Evolutionary conservation across 164 flowering plant genomes (phyloP).

Genomic region (Vitis rupestris): DNA sequence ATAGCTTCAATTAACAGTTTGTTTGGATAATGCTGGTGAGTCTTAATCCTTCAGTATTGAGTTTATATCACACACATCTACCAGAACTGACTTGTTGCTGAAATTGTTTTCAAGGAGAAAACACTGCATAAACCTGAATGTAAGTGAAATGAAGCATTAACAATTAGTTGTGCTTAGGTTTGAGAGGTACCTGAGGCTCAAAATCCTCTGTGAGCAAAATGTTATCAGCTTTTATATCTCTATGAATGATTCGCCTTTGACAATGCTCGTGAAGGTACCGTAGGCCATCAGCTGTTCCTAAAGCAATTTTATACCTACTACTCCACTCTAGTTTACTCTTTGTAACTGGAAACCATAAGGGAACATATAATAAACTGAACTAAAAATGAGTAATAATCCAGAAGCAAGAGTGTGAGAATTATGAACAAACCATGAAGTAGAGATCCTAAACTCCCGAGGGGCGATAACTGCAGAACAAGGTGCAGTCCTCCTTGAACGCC

Average conservation of each 20-base stretch:
- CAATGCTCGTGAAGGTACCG: constrained; percentile 41
- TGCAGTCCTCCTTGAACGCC: constrained; percentile 53
- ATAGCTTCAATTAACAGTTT: too few species aligned
- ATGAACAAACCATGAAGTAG: constrained; percentile 42
- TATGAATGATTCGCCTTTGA: constrained; percentile 39
- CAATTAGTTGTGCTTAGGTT: neutral
- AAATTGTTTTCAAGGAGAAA: too few species aligned
- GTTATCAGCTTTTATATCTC: constrained; percentile 39
- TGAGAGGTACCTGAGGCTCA: constrained; percentile 29
- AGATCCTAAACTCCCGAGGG: constrained; percentile 51
- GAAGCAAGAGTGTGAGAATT: neutral
- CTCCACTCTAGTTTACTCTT: constrained; percentile 41
- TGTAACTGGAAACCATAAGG: constrained; percentile 26
- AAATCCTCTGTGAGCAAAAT: constrained; percentile 35
- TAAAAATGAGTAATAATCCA: neutral
- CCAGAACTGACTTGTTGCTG: too few species aligned
- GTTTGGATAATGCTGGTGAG: too few species aligned
- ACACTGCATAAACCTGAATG: too few species aligned
- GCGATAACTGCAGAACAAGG: constrained; percentile 52
- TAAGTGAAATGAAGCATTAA: neutral
- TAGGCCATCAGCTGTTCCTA: constrained; percentile 56
- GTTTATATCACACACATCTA: too few species aligned
- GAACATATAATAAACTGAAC: neutral
- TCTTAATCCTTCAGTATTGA: too few species aligned
- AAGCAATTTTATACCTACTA: constrained; percentile 43